These are phyloP conservation scores for Sisymbrium irio DNA, from an alignment of 345 rosid species.

Conservation along the genomic window DNA sequence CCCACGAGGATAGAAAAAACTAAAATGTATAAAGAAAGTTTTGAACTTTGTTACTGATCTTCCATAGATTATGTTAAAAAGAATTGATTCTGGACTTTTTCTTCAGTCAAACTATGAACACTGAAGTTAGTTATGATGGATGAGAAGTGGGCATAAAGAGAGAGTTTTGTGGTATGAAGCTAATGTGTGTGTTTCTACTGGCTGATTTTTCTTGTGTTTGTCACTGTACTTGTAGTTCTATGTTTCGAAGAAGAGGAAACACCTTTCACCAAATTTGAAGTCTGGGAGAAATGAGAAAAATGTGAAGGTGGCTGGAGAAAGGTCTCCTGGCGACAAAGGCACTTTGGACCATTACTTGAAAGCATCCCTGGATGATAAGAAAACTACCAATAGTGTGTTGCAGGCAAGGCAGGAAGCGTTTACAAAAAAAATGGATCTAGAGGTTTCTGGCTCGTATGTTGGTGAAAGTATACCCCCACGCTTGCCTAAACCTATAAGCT, in stretches of 20 bases:
- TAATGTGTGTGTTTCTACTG: background rate
- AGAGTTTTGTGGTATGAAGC: conserved; percentile 9
- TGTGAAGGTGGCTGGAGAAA: conserved; percentile 46
- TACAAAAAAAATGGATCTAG: conserved; percentile 45
- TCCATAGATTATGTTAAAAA: background rate
- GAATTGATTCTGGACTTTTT: background rate
- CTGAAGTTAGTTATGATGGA: background rate
- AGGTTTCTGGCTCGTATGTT: conserved; percentile 35
- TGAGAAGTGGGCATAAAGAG: background rate
- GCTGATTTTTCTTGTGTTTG: conserved; percentile 14
- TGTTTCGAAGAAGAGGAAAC: conserved; percentile 75
- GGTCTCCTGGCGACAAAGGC: conserved; percentile 68
- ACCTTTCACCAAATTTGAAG: conserved; percentile 61
- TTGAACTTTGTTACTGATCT: background rate
- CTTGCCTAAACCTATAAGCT: conserved; percentile 23
- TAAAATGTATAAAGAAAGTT: background rate
- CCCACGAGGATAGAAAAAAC: background rate
- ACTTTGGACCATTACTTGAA: conserved; percentile 62
- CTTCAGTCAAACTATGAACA: background rate
- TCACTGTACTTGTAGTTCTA: conserved; percentile 52
- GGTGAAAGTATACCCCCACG: conserved; percentile 33
- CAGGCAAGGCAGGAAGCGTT: conserved; percentile 42
- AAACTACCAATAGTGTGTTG: conserved; percentile 22
- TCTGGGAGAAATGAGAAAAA: conserved; percentile 50
- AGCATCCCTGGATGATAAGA: conserved; percentile 44